phyloP scores from a whole-genome alignment of 768 basidiomycete genomes.

The Pulveroboletus sp. region DNA sequence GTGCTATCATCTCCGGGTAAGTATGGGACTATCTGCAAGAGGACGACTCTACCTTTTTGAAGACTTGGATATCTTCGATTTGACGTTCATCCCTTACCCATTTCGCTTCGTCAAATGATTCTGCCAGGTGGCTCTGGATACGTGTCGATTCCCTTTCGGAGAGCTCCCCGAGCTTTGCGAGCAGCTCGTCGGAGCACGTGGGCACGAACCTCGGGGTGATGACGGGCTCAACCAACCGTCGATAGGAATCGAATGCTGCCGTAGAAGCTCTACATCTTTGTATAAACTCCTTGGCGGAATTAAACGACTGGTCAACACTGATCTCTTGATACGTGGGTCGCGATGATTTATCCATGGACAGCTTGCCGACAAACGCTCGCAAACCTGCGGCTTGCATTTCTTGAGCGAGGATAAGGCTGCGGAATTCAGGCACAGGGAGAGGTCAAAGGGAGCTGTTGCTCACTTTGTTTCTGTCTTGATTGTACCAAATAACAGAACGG shows the following conservation, averaged over 20 bases:
- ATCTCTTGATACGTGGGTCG: conserved; percentile 69
- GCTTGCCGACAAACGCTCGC: conserved; percentile 82
- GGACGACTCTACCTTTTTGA: conserved; percentile 51
- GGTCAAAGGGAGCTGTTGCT: conserved; percentile 19
- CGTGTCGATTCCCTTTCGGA: conserved; percentile 44
- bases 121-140: conserved; percentile 83
- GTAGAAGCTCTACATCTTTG: conserved; percentile 43
- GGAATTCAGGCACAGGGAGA: background rate
- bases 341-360: conserved; percentile 85
- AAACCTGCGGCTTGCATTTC: conserved; percentile 70
- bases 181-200: conserved; percentile 74
- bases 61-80: conserved; percentile 71
- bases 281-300: conserved; percentile 57
- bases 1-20: conserved; percentile 38
- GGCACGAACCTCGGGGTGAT: conserved; percentile 90
- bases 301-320: conserved; percentile 47
- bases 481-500: conserved; percentile 79
- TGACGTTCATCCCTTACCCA: conserved; percentile 63
- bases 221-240: conserved; percentile 70
- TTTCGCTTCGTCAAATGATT: conserved; percentile 72
- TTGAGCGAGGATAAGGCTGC: conserved; percentile 74
- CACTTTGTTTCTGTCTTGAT: conserved; percentile 83
- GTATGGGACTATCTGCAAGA: background rate
- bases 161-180: conserved; percentile 59
- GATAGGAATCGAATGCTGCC: conserved; percentile 39